phyloP scores from a whole-genome alignment of 192 early-diverging fungal species.

The Gamsiella multidivaricata region DNA sequence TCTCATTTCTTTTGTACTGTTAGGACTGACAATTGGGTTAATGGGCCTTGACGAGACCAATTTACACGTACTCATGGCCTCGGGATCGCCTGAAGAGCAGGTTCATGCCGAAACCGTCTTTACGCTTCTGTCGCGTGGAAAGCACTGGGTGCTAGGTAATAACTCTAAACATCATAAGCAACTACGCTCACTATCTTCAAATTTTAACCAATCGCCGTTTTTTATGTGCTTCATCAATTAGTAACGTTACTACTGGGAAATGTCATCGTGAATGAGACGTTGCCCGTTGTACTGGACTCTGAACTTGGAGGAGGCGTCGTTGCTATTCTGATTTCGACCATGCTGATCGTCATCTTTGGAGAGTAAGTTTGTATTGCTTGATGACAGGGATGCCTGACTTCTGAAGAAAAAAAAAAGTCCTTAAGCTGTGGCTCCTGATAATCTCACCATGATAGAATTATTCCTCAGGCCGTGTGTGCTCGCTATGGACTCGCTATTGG shows the following conservation, averaged over 20 bases:
- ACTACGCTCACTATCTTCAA: too few species aligned
- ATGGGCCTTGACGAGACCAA: slow-evolving; percentile 89
- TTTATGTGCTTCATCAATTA: too few species aligned
- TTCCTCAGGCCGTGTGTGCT: slow-evolving; percentile 80
- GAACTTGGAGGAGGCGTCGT: slow-evolving; percentile 81
- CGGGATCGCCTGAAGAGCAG: slow-evolving; percentile 78
- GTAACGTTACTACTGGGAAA: slow-evolving; percentile 95
- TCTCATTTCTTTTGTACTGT: not conserved
- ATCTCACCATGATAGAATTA: slow-evolving; percentile 14
- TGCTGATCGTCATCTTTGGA: slow-evolving; percentile 93
- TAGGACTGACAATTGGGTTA: slow-evolving; percentile 71
- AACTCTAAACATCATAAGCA: not conserved
- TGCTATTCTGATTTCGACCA: slow-evolving; percentile 90
- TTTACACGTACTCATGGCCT: slow-evolving; percentile 83
- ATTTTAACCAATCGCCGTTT: too few species aligned
- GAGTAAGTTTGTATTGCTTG: slow-evolving; percentile 65
- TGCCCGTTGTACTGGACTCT: slow-evolving; percentile 87
- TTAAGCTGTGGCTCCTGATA: not conserved
- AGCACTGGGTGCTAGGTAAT: slow-evolving; percentile 85
- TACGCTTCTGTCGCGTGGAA: slow-evolving; percentile 58
- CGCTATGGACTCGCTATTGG: slow-evolving; percentile 94
- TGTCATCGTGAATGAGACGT: slow-evolving; percentile 94
- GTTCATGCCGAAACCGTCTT: slow-evolving; percentile 73
- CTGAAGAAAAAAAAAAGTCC: not conserved
- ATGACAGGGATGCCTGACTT: not conserved